phyloP scores from a whole-genome alignment of 2,329 filamentous ascomycete genomes.

The Phialophora macrospora region DNA sequence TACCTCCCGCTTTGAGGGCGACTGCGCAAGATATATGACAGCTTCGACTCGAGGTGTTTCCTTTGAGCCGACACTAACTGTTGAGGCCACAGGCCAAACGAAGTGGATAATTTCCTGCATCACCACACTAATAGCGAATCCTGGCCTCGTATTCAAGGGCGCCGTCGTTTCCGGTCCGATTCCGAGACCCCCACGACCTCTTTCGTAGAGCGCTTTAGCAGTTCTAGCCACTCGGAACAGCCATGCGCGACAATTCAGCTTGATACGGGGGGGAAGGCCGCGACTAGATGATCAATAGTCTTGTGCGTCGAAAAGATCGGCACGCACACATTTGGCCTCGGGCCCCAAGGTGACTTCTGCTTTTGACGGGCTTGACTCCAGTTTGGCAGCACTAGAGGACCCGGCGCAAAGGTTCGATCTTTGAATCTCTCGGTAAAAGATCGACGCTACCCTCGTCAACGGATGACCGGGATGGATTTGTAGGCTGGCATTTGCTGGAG shows the following conservation, averaged over 20 bases:
- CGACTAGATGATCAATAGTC: neutral
- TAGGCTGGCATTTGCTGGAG: neutral
- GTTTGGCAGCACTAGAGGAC: neutral
- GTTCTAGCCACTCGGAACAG: neutral
- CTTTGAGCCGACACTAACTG: neutral
- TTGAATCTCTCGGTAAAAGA: conserved; percentile 20
- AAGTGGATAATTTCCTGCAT: neutral
- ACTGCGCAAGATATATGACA: conserved; percentile 7
- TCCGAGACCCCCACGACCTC: neutral
- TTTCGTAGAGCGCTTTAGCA: neutral
- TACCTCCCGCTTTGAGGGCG: neutral
- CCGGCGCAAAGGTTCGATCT: conserved; percentile 9
- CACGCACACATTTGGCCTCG: neutral
- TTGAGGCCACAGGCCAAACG: neutral
- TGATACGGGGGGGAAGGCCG: neutral
- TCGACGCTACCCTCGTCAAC: conserved; percentile 16
- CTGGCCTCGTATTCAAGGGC: neutral
- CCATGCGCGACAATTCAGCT: conserved; percentile 1
- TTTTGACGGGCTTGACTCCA: neutral
- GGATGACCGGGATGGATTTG: conserved; percentile 1
- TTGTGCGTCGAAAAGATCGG: neutral
- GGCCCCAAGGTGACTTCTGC: neutral
- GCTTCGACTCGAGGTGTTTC: neutral
- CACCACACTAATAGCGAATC: neutral
- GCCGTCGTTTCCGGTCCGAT: neutral